These are phyloP conservation scores for Pichia terricola DNA, from an alignment of 1,139 yeast genomes.

Conservation along the genomic window DNA sequence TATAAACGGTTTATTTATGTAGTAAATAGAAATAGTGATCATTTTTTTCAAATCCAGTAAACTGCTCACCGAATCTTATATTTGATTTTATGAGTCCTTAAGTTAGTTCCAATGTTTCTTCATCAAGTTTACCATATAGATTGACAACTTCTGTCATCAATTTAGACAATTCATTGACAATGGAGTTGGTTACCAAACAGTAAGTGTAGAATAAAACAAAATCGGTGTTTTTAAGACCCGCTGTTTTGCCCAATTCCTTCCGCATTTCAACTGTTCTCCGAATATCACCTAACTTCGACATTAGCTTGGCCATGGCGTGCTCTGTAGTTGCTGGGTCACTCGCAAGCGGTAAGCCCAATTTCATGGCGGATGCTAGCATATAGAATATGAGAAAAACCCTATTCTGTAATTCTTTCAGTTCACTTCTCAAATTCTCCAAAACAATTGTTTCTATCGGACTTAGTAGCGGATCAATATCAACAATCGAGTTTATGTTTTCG, in stretches of 20 bases:
- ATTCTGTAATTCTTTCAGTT: conserved; percentile 61
- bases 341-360: conserved; percentile 69
- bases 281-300: conserved; percentile 51
- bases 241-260: conserved; percentile 14
- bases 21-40: too few relatives aligned
- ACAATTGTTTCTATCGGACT: conserved; percentile 47
- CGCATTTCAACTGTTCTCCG: conserved; percentile 25
- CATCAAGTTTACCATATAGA: conserved; percentile 42
- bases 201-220: conserved; percentile 70
- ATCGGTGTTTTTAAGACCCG: conserved; percentile 47
- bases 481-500: conserved; percentile 61
- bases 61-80: neutral
- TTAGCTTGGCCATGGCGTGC: conserved; percentile 62
- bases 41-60: neutral
- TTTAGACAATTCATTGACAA: conserved; percentile 54
- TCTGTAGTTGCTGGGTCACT: conserved; percentile 70
- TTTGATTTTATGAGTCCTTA: neutral
- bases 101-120: conserved; percentile 21
- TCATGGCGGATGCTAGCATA: conserved; percentile 70
- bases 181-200: conserved; percentile 58
- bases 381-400: conserved; percentile 65
- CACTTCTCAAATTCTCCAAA: conserved; percentile 44
- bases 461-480: conserved; percentile 51
- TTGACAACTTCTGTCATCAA: conserved; percentile 46
- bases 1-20: too few relatives aligned